A percentile compares a stretch with the other conserved stretches of the same genome.
Evolutionary conservation across 2,329 filamentous ascomycete species (phyloP).

Genomic region (Fusarium pilosicola): DNA sequence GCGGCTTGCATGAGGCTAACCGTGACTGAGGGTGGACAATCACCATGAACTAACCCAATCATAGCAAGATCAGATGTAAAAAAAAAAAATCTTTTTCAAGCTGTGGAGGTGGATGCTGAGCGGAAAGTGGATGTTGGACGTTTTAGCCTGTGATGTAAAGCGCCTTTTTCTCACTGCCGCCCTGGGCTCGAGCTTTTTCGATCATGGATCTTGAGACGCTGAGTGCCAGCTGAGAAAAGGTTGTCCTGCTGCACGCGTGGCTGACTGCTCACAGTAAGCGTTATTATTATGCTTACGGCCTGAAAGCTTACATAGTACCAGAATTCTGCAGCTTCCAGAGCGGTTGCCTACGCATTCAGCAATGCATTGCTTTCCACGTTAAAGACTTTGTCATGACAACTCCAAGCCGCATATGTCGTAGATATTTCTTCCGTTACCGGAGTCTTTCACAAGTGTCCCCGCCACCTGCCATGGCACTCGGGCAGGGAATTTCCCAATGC

Average conservation of each 20-base stretch:
- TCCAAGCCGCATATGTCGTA: constrained; percentile 1
- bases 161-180: constrained; percentile 27
- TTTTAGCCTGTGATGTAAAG: constrained; percentile 22
- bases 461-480: constrained; percentile 9
- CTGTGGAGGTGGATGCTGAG: constrained; percentile 30
- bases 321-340: constrained; percentile 16
- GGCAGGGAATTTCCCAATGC: not conserved
- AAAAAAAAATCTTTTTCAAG: constrained; percentile 31
- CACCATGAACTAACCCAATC: constrained; percentile 16
- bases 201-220: constrained; percentile 10
- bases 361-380: not conserved
- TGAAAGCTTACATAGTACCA: not conserved
- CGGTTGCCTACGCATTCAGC: not conserved
- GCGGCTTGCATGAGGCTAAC: constrained; percentile 21
- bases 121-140: constrained; percentile 31
- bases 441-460: constrained; percentile 6
- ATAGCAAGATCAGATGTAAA: constrained; percentile 10
- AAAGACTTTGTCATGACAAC: constrained; percentile 32
- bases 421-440: constrained; percentile 8
- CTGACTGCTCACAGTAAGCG: constrained; percentile 4
- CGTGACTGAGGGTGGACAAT: constrained; percentile 5
- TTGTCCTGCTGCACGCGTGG: not conserved
- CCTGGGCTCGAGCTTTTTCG: constrained; percentile 17
- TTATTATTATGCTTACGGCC: not conserved
- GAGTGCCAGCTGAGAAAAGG: constrained; percentile 8